These are phyloP conservation scores for Endothia cerciana DNA, from an alignment of 2,329 filamentous ascomycete species.

Conservation along the genomic window DNA sequence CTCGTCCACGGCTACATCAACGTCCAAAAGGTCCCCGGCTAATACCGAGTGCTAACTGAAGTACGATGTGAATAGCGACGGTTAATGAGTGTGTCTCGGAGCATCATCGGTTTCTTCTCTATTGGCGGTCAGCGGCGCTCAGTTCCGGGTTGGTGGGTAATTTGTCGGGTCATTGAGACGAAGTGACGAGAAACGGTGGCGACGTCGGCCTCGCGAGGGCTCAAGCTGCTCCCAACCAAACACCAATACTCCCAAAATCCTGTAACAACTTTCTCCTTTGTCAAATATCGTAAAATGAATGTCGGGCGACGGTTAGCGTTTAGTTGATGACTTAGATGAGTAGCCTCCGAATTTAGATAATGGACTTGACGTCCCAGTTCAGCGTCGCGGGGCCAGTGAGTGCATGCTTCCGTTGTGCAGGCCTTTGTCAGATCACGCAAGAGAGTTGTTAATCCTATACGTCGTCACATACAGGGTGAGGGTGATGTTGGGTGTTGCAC, in stretches of 20 bases:
- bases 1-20: not conserved
- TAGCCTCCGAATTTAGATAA: not conserved
- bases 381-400: not conserved
- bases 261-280: constrained; percentile 2
- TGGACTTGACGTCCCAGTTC: not conserved
- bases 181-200: constrained; percentile 24
- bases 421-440: not conserved
- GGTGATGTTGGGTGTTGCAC: not conserved
- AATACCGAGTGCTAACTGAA: constrained; percentile 28
- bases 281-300: constrained; percentile 11
- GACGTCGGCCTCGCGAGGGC: not conserved
- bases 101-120: not conserved
- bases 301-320: not conserved
- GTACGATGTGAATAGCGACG: constrained; percentile 29
- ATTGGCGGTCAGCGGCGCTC: constrained; percentile 8
- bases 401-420: not conserved
- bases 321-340: constrained; percentile 7
- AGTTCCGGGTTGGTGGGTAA: not conserved
- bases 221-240: not conserved
- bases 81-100: constrained; percentile 11
- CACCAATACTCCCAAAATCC: constrained; percentile 8
- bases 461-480: not conserved
- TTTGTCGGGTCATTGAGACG: constrained; percentile 6
- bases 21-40: constrained; percentile 23
- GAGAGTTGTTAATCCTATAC: constrained; percentile 3